Evolutionary conservation across 2,329 filamentous ascomycete genomes (phyloP), one percentile per base, ranked within the genome.

Genomic region (Beauveria sp.): DNA sequence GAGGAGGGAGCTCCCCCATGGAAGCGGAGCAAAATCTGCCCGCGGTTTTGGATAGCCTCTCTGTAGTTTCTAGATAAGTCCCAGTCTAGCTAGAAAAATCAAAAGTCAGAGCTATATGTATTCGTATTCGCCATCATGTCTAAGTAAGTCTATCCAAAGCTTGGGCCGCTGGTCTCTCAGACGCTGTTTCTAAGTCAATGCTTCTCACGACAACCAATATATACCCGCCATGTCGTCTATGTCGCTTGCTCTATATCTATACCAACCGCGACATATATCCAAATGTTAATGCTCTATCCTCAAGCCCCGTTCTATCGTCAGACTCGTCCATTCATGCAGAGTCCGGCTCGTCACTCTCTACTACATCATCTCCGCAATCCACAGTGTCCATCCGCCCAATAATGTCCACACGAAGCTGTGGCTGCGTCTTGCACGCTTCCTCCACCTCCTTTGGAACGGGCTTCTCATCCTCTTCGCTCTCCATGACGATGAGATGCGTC

Each of bases 401-500:
- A 1, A 75, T 69, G 51, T 74, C 70, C 38, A 77, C 61, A 50
- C 68, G 58, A 16, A 77, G 62, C 28, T 70, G 70, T 16, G 67
- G 58, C 16, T 71, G 68, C 28, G 63, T 60, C 66, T 71, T 74
- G 63, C 73, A 76, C 0, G 74, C 74, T 43, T 73, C 69, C 12
- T 71, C 49, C 2, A 77, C 63, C 26, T 72, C 70, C 47, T 66
- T 65, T 2, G 76, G 76, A n/a, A 78, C 65, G 3, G 51, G 52
- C 28, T 56, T 49, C 3, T 66, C 69, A 6, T 65, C 60, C 8
- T 64, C 61, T 18, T 76, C 73, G 5, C 68, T 72, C 38, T 70
- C 71, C 6, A 70, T 70, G 14, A 78, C 71, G 40, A 76, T 73
- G 18, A 79, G 63, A n/a, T 69, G 68, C 52, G 70, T 71, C 62